phyloP scores from a whole-genome alignment of 176 grass and related monocot species.

The Ensete ventricosum region DNA sequence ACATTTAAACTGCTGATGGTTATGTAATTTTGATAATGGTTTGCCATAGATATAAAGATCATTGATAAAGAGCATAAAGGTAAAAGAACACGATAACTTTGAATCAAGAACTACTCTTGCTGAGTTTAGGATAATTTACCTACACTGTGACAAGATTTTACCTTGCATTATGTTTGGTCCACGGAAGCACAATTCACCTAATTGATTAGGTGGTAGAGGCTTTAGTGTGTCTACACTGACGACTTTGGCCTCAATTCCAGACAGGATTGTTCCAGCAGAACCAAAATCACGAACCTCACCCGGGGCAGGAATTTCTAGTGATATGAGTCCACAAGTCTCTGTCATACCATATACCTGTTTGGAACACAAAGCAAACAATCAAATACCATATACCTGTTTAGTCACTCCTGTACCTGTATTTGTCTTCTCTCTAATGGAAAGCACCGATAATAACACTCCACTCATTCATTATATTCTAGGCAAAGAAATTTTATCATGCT shows the following conservation, averaged over 20 bases:
- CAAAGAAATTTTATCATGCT: too few species aligned
- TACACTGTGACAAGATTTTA: constrained; percentile 21
- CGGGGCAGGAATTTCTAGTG: constrained; percentile 38
- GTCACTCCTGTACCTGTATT: too few species aligned
- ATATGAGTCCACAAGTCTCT: constrained; percentile 79
- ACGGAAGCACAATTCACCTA: constrained; percentile 75
- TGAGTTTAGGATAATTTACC: background rate
- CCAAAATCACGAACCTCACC: constrained; percentile 50
- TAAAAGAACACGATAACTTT: too few species aligned
- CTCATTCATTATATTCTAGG: too few species aligned
- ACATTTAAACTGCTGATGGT: too few species aligned
- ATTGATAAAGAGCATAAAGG: too few species aligned
- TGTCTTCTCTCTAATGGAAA: too few species aligned
- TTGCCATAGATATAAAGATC: too few species aligned
- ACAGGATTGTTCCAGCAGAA: constrained; percentile 55
- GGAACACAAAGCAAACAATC: background rate
- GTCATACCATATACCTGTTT: constrained; percentile 92
- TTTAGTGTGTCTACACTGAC: constrained; percentile 46
- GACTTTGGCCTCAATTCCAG: constrained; percentile 67
- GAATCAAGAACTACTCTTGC: too few species aligned
- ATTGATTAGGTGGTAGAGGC: constrained; percentile 57
- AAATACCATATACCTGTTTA: too few species aligned
- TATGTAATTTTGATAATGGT: too few species aligned
- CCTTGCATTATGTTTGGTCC: constrained; percentile 94
- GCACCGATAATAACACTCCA: too few species aligned